These are phyloP conservation scores for Aspergillus alliaceus DNA, from an alignment of 2,329 filamentous ascomycete genomes.

Conservation along the genomic window DNA sequence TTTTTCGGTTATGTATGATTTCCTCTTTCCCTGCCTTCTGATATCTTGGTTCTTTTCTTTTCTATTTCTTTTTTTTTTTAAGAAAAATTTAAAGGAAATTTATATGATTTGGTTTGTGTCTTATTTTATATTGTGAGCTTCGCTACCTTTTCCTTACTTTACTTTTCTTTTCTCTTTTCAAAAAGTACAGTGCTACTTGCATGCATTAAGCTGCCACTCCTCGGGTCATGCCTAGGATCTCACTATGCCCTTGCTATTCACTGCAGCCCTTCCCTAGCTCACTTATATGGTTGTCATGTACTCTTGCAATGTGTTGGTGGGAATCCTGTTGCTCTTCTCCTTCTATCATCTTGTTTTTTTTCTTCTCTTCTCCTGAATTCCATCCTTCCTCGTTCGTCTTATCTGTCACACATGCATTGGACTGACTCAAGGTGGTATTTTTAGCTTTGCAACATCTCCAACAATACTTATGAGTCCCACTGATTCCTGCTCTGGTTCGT, in stretches of 20 bases:
- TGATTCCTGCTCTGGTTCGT: conserved; percentile 57
- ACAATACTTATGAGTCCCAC: conserved; percentile 51
- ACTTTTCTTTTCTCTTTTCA: too few relatives aligned
- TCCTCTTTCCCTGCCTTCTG: neutral
- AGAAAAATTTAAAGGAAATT: too few relatives aligned
- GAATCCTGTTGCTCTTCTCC: neutral
- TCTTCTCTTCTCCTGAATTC: conserved; percentile 4
- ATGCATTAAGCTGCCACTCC: conserved; percentile 22
- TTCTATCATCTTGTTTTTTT: neutral
- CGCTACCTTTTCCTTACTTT: conserved; percentile 12
- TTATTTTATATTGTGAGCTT: too few relatives aligned
- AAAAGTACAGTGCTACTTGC: conserved; percentile 28
- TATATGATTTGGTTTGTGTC: too few relatives aligned
- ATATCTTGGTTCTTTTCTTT: neutral
- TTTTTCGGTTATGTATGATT: neutral
- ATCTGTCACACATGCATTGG: conserved; percentile 6
- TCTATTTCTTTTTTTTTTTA: conserved; percentile 2
- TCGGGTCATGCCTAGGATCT: conserved; percentile 8
- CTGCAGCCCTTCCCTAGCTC: conserved; percentile 4
- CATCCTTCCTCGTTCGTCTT: neutral
- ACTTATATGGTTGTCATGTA: conserved; percentile 13
- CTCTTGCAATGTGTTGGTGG: conserved; percentile 11
- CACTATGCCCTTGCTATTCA: conserved; percentile 11
- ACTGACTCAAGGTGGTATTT: conserved; percentile 23
- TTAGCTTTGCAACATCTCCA: conserved; percentile 52